Evolutionary conservation across 2,329 filamentous ascomycete genomes (phyloP), one percentile per base, ranked within the genome.

Genomic region (Intubia oerlemansii): DNA sequence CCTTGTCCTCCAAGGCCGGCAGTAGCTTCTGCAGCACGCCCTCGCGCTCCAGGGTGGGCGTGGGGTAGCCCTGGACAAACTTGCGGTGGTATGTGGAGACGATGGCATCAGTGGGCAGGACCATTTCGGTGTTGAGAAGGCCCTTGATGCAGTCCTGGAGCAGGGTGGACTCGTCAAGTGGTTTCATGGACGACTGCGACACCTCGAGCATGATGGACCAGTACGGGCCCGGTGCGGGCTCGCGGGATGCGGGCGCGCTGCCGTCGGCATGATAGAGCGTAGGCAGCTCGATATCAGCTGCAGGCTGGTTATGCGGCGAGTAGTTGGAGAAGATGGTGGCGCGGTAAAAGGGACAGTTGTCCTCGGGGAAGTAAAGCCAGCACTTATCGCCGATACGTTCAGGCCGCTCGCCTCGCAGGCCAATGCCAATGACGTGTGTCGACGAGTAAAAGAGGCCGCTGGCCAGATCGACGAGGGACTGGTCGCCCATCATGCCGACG

Each of bases 321-420:
- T 98, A 98, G 69, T 98, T 98, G 56, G 85, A 95, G 70, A 98
- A 98, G 59, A 98, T 95, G 48, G 88, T 98, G 47, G 88, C 88
- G 43, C 88, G 80, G 66, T 98, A 98, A 66, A 98, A 98, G 50
- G 82, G 82, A 63, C 82, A 93, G 66, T 98, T 76, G 53, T 92
- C 77, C 55, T 98, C 88, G 37, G 88, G 88, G 71, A 95, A 98
- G 69, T 98, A 98, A 40, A 98, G 64, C 84, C 88, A 98, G 72
- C 88, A 98, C 68, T 95, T 98, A 62, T 98, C 88, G 40, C 88
- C 88, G 42, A 98, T 98, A 48, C 81, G 77, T 53, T 92, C 82
- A 22, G 88, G 88, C 41, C 88, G 80, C 45, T 64, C 66, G 40
- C 88, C 88, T 48, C 88, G 81, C 46, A 98, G 65, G 56, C 88